Evolutionary conservation across 2,329 filamentous ascomycete species (phyloP).

Genomic region (Venturiaceae sp.): DNA sequence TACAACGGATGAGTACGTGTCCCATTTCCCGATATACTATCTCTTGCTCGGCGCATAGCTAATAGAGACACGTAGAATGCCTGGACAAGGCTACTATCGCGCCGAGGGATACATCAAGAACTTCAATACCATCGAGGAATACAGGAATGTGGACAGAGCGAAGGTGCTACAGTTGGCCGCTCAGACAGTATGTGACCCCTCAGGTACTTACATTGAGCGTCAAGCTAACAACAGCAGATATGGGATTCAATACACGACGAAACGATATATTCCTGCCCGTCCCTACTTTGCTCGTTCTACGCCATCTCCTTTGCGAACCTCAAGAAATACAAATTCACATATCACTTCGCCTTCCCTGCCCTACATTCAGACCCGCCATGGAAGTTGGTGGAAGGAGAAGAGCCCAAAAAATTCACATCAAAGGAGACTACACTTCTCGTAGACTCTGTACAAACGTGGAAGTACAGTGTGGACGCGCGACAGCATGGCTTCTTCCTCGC

Average conservation of each 20-base stretch:
- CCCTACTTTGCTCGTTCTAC: constrained; percentile 78
- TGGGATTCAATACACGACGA: constrained; percentile 98
- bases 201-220: constrained; percentile 3
- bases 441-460: constrained; percentile 80
- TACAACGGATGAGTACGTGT: constrained; percentile 67
- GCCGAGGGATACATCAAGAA: constrained; percentile 94
- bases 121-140: constrained; percentile 91
- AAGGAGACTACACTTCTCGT: constrained; percentile 71
- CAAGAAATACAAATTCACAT: constrained; percentile 96
- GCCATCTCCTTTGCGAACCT: constrained; percentile 90
- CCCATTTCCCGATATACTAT: not conserved
- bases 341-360: constrained; percentile 94
- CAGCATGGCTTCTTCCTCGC: constrained; percentile 96
- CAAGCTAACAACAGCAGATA: constrained; percentile 46
- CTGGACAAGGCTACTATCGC: constrained; percentile 59
- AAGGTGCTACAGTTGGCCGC: constrained; percentile 71
- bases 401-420: constrained; percentile 41
- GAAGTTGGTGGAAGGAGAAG: constrained; percentile 43
- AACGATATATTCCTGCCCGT: constrained; percentile 90
- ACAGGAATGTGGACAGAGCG: constrained; percentile 71
- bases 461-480: constrained; percentile 66
- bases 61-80: not conserved
- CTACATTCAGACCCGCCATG: constrained; percentile 82
- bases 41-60: not conserved
- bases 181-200: constrained; percentile 52